Percentiles rank a stretch among this genome's conserved stretches.
These are phyloP conservation scores for Colletotrichum godetiae DNA, from an alignment of 2,329 filamentous ascomycete genomes.

Conservation along the genomic window DNA sequence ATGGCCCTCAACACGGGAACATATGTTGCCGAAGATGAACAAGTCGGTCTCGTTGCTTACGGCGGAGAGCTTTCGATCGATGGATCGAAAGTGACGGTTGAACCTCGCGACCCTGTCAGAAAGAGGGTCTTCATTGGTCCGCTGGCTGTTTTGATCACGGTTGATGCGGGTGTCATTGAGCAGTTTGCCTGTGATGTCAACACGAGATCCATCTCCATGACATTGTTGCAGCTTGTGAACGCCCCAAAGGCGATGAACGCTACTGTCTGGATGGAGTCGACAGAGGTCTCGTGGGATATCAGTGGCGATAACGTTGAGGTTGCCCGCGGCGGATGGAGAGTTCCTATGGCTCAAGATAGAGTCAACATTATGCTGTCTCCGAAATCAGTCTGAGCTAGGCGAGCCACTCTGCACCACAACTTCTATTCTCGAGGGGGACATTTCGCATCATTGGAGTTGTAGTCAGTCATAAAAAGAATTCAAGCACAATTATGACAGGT, in stretches of 20 bases:
- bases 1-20: slow-evolving; percentile 60
- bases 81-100: slow-evolving; percentile 46
- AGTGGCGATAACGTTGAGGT: too few species aligned
- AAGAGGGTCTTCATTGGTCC: slow-evolving; percentile 59
- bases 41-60: slow-evolving; percentile 59
- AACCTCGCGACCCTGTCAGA: slow-evolving; percentile 57
- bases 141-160: slow-evolving; percentile 51
- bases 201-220: slow-evolving; percentile 41
- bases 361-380: too few species aligned
- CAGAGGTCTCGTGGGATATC: too few species aligned
- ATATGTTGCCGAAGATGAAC: slow-evolving; percentile 58
- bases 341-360: too few species aligned
- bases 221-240: slow-evolving; percentile 43
- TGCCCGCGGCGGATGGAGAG: too few species aligned
- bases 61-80: slow-evolving; percentile 53
- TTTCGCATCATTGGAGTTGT: too few species aligned
- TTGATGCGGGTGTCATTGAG: slow-evolving; percentile 56
- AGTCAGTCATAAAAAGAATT: too few species aligned
- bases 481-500: too few species aligned
- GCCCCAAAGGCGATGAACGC: slow-evolving; percentile 42
- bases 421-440: too few species aligned
- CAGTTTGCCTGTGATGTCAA: slow-evolving; percentile 47
- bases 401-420: too few species aligned
- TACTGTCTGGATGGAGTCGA: slow-evolving; percentile 48
- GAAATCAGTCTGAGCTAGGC: too few species aligned